Conservation (phyloP, 2,329 filamentous ascomycete species). For the Colletotrichum scovillei region DNA sequence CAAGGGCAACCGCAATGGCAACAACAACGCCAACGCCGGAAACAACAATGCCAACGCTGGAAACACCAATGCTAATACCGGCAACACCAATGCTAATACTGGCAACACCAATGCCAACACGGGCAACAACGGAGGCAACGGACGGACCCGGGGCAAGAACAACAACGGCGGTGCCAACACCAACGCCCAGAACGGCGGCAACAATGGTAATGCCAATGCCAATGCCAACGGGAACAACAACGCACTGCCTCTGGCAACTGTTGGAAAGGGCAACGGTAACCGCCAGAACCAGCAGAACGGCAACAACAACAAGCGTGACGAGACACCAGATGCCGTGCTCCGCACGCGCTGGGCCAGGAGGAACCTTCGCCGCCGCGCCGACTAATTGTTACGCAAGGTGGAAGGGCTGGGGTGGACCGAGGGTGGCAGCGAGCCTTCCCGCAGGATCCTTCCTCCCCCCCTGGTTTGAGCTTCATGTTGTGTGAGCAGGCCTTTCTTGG, state of each 20-base stretch:
- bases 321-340: not conserved
- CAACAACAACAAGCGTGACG: constrained; percentile 20
- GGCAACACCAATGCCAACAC: not conserved
- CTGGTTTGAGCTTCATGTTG: not conserved
- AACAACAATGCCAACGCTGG: not conserved
- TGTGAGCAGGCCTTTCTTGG: not conserved
- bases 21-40: not conserved
- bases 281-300: constrained; percentile 17
- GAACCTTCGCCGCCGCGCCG: not conserved
- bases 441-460: not conserved
- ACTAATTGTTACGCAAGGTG: not conserved
- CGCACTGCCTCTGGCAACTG: not conserved
- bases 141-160: not conserved
- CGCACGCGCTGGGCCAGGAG: constrained; percentile 12
- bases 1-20: not conserved
- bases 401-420: not conserved
- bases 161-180: not conserved
- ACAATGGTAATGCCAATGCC: not conserved
- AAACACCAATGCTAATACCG: not conserved
- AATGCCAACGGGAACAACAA: not conserved
- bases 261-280: not conserved
- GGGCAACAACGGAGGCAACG: not conserved
- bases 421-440: not conserved
- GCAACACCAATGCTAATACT: not conserved
- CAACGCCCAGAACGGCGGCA: not conserved